A percentile compares a stretch with the other conserved stretches of the same genome.
Evolutionary conservation across 169 alveolate species (phyloP).

Genomic region (Cyclospora cayetanensis): DNA sequence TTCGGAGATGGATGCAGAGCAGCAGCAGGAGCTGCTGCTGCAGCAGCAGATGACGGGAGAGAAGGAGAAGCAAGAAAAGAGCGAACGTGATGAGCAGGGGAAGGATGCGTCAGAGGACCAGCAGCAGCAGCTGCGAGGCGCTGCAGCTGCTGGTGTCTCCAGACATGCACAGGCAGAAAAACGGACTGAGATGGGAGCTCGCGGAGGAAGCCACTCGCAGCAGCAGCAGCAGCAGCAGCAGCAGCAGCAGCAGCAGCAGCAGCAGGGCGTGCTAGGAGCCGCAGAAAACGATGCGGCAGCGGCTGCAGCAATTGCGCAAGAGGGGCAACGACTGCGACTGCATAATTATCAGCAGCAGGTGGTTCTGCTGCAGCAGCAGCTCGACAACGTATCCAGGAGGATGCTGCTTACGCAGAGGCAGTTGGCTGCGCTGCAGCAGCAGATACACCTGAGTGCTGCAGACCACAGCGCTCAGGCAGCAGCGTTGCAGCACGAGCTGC

Average conservation of each 20-base stretch:
- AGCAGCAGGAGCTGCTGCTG: conserved; percentile 27
- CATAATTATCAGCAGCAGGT: conserved; percentile 41
- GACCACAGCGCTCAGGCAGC: neutral
- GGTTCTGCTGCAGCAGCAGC: conserved; percentile 64
- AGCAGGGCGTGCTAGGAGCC: neutral
- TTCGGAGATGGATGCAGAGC: conserved; percentile 28
- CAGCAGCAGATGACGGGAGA: conserved; percentile 6
- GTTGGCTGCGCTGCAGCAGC: conserved; percentile 53
- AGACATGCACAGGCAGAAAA: neutral
- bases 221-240: conserved; percentile 39
- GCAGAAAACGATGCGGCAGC: neutral
- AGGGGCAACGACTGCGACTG: conserved; percentile 37
- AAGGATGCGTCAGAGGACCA: neutral
- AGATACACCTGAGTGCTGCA: conserved; percentile 15
- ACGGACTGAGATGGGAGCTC: conserved; percentile 28
- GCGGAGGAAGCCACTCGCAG: no score
- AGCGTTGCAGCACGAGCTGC: conserved; percentile 20
- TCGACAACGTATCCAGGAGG: conserved; percentile 28
- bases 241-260: conserved; percentile 21
- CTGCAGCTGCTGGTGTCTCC: neutral
- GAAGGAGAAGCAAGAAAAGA: neutral
- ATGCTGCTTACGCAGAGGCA: conserved; percentile 55
- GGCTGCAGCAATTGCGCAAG: conserved; percentile 3
- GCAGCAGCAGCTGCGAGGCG: neutral
- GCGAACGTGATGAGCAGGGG: neutral